A percentile compares a stretch with the other conserved stretches of the same genome.
These are phyloP conservation scores for Fennellomyces sp. DNA, from an alignment of 371 early-diverging fungal genomes.

Conservation along the genomic window DNA sequence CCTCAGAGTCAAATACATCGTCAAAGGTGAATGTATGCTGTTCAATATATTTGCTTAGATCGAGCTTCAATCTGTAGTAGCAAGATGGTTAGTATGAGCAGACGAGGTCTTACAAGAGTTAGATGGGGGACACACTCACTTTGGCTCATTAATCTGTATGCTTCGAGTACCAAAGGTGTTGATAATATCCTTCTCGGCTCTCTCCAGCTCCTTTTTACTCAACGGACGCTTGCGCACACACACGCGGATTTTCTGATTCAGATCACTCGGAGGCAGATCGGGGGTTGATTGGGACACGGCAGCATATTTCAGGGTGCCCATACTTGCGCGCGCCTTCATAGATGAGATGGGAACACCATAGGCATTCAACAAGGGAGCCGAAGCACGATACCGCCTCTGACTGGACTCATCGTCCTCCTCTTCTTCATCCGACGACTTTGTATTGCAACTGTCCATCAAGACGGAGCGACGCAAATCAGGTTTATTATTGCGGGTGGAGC, in stretches of 20 bases:
- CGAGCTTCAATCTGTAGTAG: slow-evolving; percentile 76
- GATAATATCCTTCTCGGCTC: slow-evolving; percentile 86
- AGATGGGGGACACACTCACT: slow-evolving; percentile 51
- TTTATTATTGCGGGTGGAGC: slow-evolving; percentile 7
- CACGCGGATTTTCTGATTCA: slow-evolving; percentile 88
- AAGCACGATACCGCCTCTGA: slow-evolving; percentile 19
- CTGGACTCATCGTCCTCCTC: slow-evolving; percentile 33
- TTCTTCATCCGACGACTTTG: slow-evolving; percentile 27
- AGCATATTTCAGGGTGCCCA: slow-evolving; percentile 10
- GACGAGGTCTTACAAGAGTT: not conserved
- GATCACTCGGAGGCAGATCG: slow-evolving; percentile 39
- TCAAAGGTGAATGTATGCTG: slow-evolving; percentile 96
- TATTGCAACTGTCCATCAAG: not conserved
- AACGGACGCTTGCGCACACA: slow-evolving; percentile 96
- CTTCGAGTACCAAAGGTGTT: slow-evolving; percentile 61
- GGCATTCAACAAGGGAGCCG: slow-evolving; percentile 46
- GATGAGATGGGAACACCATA: slow-evolving; percentile 36
- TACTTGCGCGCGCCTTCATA: slow-evolving; percentile 8
- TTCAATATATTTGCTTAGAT: slow-evolving; percentile 94
- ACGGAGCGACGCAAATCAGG: slow-evolving; percentile 17
- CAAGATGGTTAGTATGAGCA: not conserved
- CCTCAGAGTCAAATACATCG: slow-evolving; percentile 88
- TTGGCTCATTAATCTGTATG: slow-evolving; percentile 88
- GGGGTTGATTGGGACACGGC: not conserved
- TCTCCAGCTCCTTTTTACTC: slow-evolving; percentile 79